Evolutionary conservation across 345 rosid genomes (phyloP).

Genomic region (Turnera subulata): DNA sequence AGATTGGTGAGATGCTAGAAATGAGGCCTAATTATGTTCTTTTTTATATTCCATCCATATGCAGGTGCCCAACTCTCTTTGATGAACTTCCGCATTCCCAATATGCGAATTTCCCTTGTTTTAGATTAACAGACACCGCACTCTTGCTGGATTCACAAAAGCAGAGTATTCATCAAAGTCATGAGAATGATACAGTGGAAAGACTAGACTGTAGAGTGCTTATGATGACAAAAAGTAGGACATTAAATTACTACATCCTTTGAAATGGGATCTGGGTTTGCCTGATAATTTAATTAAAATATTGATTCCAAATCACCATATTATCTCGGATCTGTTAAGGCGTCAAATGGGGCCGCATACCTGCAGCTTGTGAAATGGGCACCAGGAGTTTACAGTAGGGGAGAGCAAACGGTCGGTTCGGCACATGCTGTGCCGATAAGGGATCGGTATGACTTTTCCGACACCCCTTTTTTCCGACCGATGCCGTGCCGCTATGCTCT

Average conservation of each 20-base stretch:
- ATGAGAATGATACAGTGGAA: constrained; percentile 68
- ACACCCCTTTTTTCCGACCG: no score
- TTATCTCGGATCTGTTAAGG: constrained; percentile 58
- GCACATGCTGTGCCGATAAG: no score
- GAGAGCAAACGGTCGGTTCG: no score
- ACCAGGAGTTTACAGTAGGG: constrained; percentile 59
- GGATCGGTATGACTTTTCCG: no score
- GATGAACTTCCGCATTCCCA: constrained; percentile 81
- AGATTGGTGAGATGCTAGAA: constrained; percentile 11
- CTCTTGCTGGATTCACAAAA: constrained; percentile 74
- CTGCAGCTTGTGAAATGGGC: constrained; percentile 62
- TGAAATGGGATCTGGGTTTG: constrained; percentile 88
- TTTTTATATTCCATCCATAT: no score
- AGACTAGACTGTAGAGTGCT: constrained; percentile 74
- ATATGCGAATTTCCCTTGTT: constrained; percentile 80
- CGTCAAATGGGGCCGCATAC: constrained; percentile 47
- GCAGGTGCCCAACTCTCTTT: constrained; percentile 88
- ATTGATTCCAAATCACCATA: constrained; percentile 55
- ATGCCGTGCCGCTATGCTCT: no score
- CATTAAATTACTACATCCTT: constrained; percentile 59
- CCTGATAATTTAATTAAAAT: constrained; percentile 68
- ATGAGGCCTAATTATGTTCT: neutral
- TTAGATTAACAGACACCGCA: constrained; percentile 79
- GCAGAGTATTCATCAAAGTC: constrained; percentile 53
- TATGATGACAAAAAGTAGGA: constrained; percentile 83